phyloP scores from a whole-genome alignment of 202 grass and related monocot genomes.

The Setaria italica region DNA sequence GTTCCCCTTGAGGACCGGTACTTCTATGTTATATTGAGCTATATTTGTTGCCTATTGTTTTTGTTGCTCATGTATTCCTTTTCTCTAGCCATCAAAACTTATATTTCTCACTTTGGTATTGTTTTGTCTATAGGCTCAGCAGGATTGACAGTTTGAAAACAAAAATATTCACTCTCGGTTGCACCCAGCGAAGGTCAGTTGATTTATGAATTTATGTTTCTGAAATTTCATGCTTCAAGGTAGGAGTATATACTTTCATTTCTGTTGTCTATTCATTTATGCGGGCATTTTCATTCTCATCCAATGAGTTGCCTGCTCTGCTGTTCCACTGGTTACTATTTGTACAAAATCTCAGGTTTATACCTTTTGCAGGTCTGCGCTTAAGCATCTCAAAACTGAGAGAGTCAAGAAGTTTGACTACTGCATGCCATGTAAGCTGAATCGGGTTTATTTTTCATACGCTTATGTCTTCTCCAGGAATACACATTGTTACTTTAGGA shows the following conservation, averaged over 20 bases:
- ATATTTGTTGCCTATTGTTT: slow-evolving; percentile 32
- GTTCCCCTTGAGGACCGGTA: slow-evolving; percentile 88
- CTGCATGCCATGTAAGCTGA: slow-evolving; percentile 94
- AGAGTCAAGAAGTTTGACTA: slow-evolving; percentile 93
- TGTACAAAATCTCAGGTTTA: slow-evolving; percentile 22
- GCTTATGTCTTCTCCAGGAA: neutral
- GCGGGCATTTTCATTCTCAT: neutral
- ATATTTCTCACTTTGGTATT: slow-evolving; percentile 10
- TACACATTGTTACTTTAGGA: neutral
- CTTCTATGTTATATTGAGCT: slow-evolving; percentile 16
- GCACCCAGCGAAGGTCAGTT: slow-evolving; percentile 85
- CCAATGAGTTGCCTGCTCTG: neutral
- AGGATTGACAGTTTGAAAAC: slow-evolving; percentile 73
- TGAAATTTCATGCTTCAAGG: neutral
- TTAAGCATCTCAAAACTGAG: slow-evolving; percentile 87
- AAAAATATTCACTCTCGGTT: slow-evolving; percentile 83
- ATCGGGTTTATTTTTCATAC: slow-evolving; percentile 2
- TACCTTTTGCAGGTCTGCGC: slow-evolving; percentile 65
- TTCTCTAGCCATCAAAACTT: slow-evolving; percentile 17
- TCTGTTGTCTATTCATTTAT: slow-evolving; percentile 33
- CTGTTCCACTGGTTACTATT: slow-evolving; percentile 5
- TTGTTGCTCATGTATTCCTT: neutral
- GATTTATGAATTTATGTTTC: slow-evolving; percentile 19
- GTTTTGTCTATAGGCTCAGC: slow-evolving; percentile 60
- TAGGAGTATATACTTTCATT: neutral